Evolutionary conservation across 345 rosid species (phyloP).

Genomic region (Hirschfeldia incana): DNA sequence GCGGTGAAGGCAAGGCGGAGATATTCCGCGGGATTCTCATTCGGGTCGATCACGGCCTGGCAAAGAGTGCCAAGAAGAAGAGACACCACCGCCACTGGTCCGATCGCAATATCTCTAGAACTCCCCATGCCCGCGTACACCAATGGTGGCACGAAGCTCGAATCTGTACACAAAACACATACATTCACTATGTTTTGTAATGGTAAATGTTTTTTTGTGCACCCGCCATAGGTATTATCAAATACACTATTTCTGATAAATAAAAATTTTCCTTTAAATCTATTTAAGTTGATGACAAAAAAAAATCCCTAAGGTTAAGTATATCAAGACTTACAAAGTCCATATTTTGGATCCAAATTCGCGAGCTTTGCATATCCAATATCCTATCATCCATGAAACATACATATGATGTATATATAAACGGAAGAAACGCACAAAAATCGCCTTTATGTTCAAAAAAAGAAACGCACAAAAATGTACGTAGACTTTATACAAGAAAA

Average conservation of each 20-base stretch:
- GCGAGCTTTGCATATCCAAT: slow-evolving; percentile 94
- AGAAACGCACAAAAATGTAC: background rate
- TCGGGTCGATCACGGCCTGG: slow-evolving; percentile 63
- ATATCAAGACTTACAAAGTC: slow-evolving; percentile 66
- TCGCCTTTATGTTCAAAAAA: background rate
- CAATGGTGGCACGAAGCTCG: slow-evolving; percentile 88
- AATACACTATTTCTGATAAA: background rate
- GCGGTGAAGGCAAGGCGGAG: slow-evolving; percentile 81
- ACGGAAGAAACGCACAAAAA: background rate
- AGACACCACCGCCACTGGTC: slow-evolving; percentile 98
- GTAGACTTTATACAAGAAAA: background rate
- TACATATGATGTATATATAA: slow-evolving; percentile 7
- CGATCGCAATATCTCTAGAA: slow-evolving; percentile 95
- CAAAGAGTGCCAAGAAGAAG: slow-evolving; percentile 79
- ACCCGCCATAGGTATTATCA: background rate
- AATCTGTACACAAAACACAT: slow-evolving; percentile 47
- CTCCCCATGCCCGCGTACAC: slow-evolving; percentile 96
- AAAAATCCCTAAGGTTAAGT: background rate
- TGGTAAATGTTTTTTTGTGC: background rate
- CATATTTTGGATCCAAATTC: slow-evolving; percentile 70
- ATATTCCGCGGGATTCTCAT: slow-evolving; percentile 47
- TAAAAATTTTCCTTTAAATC: background rate
- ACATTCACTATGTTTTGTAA: background rate
- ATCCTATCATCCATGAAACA: slow-evolving; percentile 51
- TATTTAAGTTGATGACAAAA: too few relatives aligned